These are phyloP conservation scores for Agaricales sp. DNA, from an alignment of 1,284 basidiomycete species.

Conservation along the genomic window DNA sequence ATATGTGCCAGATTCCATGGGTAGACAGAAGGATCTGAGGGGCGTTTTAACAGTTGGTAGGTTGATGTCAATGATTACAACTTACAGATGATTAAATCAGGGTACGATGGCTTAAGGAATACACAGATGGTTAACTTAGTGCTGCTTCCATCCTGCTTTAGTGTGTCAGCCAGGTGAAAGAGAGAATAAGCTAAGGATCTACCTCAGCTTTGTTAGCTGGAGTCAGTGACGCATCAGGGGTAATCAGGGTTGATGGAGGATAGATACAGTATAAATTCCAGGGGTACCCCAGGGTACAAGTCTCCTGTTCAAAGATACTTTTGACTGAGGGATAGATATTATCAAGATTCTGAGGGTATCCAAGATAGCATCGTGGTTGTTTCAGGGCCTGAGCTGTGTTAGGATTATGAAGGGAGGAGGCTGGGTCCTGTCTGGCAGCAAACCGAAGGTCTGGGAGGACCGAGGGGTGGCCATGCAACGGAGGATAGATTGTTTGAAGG, in stretches of 20 bases:
- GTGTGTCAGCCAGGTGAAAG: too few species aligned
- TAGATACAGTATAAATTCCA: constrained; percentile 12
- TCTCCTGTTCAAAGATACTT: not conserved
- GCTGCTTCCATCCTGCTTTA: too few species aligned
- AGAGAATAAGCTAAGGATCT: too few species aligned
- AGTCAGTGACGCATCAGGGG: too few species aligned
- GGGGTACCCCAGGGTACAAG: constrained; percentile 5
- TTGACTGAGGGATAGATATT: not conserved
- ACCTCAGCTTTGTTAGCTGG: too few species aligned
- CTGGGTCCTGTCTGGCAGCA: too few species aligned
- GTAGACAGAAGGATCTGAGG: constrained; percentile 12
- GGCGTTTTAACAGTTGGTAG: too few species aligned
- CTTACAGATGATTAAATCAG: constrained; percentile 17
- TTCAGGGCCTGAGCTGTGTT: too few species aligned
- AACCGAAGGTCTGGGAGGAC: too few species aligned
- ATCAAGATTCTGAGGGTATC: constrained; percentile 1
- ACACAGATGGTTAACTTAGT: too few species aligned
- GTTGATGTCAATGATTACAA: not conserved
- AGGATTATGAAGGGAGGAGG: too few species aligned
- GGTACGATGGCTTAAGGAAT: constrained; percentile 11
- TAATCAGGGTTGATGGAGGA: constrained; percentile 5
- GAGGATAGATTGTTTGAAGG: not conserved
- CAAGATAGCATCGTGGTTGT: not conserved
- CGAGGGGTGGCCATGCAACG: too few species aligned
- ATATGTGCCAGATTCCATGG: constrained; percentile 18